Evolutionary conservation across 352 stramenopile species (phyloP), one percentile per base, ranked within the genome.

Genomic region (Phytophthora cryptogea): DNA sequence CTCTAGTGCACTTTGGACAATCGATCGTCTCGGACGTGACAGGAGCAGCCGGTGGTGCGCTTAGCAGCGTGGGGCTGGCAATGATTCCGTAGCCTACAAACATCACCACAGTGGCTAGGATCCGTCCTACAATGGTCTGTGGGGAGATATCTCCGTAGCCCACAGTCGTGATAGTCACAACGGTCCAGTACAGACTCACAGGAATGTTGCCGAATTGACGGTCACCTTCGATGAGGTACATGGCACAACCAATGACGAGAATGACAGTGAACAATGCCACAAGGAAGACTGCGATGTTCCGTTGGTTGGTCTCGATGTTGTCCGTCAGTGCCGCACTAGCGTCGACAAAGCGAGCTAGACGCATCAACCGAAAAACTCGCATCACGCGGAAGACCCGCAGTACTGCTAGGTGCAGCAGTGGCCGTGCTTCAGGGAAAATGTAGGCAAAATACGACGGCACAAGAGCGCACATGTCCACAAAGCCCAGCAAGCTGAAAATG

Each of bases 1-100:
- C 60, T 50, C 88, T 82, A 0, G 68, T 77, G 30, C 57, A 71
- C 23, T 71, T 71, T 1, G 57, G 63, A 23, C 39, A 59, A 20
- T 71, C 63, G 3, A 59, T 20, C 28, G 48, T 32, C 26, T 71
- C 63, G 27, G 63, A 67, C 9, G 48, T 67, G 20, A 43, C 16
- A 46, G 63, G 50, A 20, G 63, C 43, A 0, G 57, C 41, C 14
- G 63, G 50, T 11, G 63, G 56, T 16, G 63, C 57, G 13, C 50
- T 71, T 16, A 93, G 68, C 36, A 93, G 60, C 5, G 89, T 68
- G 53, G 85, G 85, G 51, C 84, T 92, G 13, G 84, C 84, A 37
- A 92, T 92, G 52, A 94, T 78, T n/a, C 84, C 84, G 63, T 93
- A 93, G 51, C 83, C 83, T 13, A 80, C 65, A 69, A 93, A 90